Evolutionary conservation across 768 basidiomycete genomes (phyloP).

Genomic region (Leccinum uliginosum): DNA sequence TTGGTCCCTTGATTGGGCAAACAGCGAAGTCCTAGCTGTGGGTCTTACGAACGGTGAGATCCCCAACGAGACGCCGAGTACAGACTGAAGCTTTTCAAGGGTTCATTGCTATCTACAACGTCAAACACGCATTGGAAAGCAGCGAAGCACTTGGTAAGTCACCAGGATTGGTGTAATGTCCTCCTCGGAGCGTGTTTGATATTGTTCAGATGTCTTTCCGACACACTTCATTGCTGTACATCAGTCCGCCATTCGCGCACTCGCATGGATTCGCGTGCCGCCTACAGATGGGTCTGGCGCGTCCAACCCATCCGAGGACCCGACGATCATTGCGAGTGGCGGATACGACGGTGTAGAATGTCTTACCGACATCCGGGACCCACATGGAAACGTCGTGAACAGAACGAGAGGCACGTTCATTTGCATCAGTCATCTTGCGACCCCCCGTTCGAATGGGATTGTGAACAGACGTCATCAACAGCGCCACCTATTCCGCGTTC

Average conservation of each 20-base stretch:
- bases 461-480: constrained; percentile 61
- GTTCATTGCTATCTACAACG: constrained; percentile 53
- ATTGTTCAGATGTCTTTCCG: constrained; percentile 44
- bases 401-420: constrained; percentile 61
- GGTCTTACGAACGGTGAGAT: constrained; percentile 77
- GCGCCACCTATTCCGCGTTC: constrained; percentile 63
- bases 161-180: neutral
- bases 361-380: constrained; percentile 74
- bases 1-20: constrained; percentile 86
- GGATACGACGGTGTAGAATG: constrained; percentile 79
- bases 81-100: constrained; percentile 32
- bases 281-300: constrained; percentile 45
- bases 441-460: neutral
- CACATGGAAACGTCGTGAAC: constrained; percentile 63
- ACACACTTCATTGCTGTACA: constrained; percentile 72
- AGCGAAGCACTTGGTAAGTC: constrained; percentile 31
- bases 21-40: constrained; percentile 75
- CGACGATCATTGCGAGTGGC: constrained; percentile 69
- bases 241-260: constrained; percentile 72
- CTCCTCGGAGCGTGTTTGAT: neutral
- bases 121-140: constrained; percentile 40
- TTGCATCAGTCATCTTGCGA: neutral
- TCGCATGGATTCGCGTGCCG: constrained; percentile 74
- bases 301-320: constrained; percentile 48
- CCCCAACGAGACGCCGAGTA: neutral